Conservation (phyloP, 257 asterid species). For the Solanum tarijense region DNA sequence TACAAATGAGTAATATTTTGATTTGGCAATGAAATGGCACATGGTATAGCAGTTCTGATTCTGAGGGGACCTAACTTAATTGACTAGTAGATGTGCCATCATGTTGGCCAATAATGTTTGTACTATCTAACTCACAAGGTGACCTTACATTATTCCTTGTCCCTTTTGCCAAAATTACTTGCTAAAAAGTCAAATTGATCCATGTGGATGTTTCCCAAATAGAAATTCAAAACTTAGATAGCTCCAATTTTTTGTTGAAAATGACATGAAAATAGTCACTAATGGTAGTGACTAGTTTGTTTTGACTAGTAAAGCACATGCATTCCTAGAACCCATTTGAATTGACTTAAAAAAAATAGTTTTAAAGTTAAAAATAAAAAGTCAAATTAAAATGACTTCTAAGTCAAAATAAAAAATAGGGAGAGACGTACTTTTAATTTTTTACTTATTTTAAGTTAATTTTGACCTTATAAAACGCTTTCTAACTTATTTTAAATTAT, state of each 20-base stretch:
- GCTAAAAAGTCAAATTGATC: not conserved
- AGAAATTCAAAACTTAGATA: not conserved
- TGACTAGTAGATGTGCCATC: not conserved
- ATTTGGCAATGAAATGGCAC: not conserved
- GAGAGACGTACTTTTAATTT: too few relatives aligned
- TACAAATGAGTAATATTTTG: not conserved
- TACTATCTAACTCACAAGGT: not conserved
- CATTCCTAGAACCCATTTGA: not conserved
- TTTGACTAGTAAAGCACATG: not conserved
- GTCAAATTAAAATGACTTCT: too few relatives aligned
- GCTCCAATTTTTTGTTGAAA: not conserved
- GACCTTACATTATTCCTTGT: not conserved
- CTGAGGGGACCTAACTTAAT: not conserved
- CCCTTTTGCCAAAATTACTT: not conserved
- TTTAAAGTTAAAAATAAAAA: too few relatives aligned
- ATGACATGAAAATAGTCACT: not conserved
- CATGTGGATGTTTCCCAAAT: not conserved
- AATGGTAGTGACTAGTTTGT: not conserved
- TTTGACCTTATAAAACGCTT: too few relatives aligned
- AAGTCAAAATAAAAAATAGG: too few relatives aligned
- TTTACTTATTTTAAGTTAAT: too few relatives aligned
- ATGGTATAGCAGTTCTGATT: not conserved
- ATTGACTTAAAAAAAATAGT: too few relatives aligned
- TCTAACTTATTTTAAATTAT: too few relatives aligned
- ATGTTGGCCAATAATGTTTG: not conserved